These are phyloP conservation scores for Penicillium dipodomyicola DNA, from an alignment of 495 filamentous ascomycete species.

Conservation along the genomic window DNA sequence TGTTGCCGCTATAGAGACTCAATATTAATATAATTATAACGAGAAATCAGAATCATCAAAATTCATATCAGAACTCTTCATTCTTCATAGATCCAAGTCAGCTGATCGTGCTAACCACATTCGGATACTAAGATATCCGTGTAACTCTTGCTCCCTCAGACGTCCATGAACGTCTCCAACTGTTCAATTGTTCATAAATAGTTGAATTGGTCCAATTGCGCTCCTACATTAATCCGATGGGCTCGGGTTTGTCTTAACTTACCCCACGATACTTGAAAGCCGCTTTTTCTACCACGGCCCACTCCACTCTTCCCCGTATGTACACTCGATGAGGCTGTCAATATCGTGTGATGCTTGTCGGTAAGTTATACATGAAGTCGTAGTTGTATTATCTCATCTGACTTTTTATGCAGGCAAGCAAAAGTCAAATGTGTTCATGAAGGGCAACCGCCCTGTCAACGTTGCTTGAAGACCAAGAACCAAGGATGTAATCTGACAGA, in stretches of 20 bases:
- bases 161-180: background rate
- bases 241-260: background rate
- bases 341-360: conserved; percentile 45
- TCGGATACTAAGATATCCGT: background rate
- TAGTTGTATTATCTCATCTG: background rate
- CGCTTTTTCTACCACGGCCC: background rate
- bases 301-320: conserved; percentile 2
- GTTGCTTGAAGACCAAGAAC: conserved; percentile 32
- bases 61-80: background rate
- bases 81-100: conserved; percentile 6
- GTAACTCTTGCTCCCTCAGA: background rate
- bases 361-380: conserved; percentile 17
- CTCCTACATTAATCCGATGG: conserved; percentile 8
- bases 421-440: conserved; percentile 47
- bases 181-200: background rate
- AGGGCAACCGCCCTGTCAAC: conserved; percentile 39
- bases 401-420: conserved; percentile 27
- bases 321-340: conserved; percentile 38
- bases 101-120: conserved; percentile 9
- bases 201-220: background rate
- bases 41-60: background rate
- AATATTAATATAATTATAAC: conserved; percentile 11
- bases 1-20: conserved; percentile 1
- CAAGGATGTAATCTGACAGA: conserved; percentile 35
- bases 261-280: background rate